Conservation (phyloP, 345 rosid species). For the Acer yangbiense region DNA sequence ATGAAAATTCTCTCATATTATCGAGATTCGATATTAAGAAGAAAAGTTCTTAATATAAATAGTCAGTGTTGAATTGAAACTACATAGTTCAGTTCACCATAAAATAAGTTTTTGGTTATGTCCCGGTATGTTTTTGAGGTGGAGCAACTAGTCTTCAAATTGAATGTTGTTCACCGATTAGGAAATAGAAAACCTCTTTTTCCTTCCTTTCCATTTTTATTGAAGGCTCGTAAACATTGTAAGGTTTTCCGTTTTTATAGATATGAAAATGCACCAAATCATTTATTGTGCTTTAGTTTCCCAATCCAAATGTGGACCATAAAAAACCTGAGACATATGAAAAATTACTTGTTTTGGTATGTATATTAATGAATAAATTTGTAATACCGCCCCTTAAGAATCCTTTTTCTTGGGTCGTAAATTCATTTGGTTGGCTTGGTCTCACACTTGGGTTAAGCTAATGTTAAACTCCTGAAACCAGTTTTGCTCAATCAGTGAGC, state of each 20-base stretch:
- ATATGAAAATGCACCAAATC: background rate
- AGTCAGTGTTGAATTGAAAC: no score
- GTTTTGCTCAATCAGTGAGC: background rate
- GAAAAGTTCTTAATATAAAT: no score
- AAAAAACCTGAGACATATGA: background rate
- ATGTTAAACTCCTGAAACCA: background rate
- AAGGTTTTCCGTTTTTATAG: background rate
- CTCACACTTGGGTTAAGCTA: background rate
- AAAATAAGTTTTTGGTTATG: background rate
- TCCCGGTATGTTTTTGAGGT: background rate
- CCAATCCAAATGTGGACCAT: background rate
- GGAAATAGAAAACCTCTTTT: background rate
- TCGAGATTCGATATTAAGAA: no score
- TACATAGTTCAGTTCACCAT: background rate
- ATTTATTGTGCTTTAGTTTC: background rate
- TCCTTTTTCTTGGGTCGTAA: background rate
- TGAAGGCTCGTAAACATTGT: background rate
- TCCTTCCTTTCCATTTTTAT: background rate
- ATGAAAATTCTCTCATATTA: no score
- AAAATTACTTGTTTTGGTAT: background rate
- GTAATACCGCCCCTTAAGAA: background rate
- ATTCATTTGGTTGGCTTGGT: background rate
- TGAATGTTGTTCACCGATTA: no score
- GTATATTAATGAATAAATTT: background rate
- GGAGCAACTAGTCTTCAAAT: background rate